Conservation (phyloP, 2,329 filamentous ascomycete genomes). For the Tolypocladium endophyticum region DNA sequence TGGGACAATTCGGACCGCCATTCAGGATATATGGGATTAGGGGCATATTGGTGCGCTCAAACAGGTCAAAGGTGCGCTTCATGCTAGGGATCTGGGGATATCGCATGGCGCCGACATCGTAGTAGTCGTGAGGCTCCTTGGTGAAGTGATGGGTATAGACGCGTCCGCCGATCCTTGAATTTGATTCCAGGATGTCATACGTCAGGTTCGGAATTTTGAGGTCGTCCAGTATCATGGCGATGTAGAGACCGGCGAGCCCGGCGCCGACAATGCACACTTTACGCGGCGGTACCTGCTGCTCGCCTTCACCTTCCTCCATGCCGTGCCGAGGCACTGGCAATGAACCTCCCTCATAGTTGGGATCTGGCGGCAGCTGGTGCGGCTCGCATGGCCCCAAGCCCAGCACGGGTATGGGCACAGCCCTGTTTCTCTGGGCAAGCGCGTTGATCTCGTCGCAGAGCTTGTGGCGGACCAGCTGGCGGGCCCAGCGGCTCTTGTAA, state of each 20-base stretch:
- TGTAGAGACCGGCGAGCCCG: conserved; percentile 23
- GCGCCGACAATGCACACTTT: conserved; percentile 24
- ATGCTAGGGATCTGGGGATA: conserved; percentile 22
- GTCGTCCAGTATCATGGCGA: conserved; percentile 20
- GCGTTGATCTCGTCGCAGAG: background rate
- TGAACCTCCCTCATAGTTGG: background rate
- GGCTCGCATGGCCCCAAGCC: background rate
- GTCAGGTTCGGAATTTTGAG: conserved; percentile 12
- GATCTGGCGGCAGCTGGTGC: background rate
- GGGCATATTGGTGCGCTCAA: conserved; percentile 1
- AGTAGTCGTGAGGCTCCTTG: conserved; percentile 21
- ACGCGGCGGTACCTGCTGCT: background rate
- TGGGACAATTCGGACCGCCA: background rate
- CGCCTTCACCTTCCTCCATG: background rate
- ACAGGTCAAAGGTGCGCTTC: conserved; percentile 7
- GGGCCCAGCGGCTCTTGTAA: background rate
- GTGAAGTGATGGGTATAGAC: conserved; percentile 22
- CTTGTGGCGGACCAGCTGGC: background rate
- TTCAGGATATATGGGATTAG: conserved; percentile 5
- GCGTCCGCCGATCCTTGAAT: conserved; percentile 20
- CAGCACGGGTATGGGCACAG: background rate
- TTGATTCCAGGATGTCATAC: conserved; percentile 23
- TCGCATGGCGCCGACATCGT: conserved; percentile 30
- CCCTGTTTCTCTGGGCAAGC: background rate
- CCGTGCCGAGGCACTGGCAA: background rate